Evolutionary conservation across 768 basidiomycete genomes (phyloP), one percentile per base, ranked within the genome.

Genomic region (Termitomyces sp.): DNA sequence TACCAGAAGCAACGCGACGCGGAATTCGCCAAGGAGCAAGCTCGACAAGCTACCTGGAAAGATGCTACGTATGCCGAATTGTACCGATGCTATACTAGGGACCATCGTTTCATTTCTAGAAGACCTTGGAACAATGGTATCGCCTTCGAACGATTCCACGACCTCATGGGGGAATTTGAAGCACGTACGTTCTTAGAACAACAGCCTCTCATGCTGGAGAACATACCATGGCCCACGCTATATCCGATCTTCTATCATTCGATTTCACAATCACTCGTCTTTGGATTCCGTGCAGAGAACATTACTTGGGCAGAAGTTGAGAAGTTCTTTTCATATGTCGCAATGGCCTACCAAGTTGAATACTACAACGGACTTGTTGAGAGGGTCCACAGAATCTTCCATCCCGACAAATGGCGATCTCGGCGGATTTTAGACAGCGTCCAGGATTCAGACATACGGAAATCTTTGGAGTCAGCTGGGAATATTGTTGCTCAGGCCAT

Each of bases 401-500:
- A 59, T 51, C 50, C 58, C 1, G 58, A 59, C 31, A 59, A 59
- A n/a, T 59, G 58, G 50, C 38, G 49, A 11, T 29, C 58, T 51
- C 49, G 58, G 1, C 25, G 36, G 4, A 50, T 51, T 11, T 40
- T 59, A 25, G 32, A 59, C 14, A 50, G 50, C 29, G 31, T 59
- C 57, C 68, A 66, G 60, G 82, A 83, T 60, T 78, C 77, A 38
- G 70, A 75, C 51, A 68, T 75, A 64, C 75, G 76, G 57, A 73
- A 67, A 37, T 75, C 71, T 55, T 58, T 81, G 56, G 84, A 81
- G 68, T 77, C 81, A 31, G 83, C 83, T 25, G 80, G 77, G 42
- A 87, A 79, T 61, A 82, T 76, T 34, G 85, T 85, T 2, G 77
- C 83, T 15, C 84, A 87, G 64, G 86, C 85, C 11, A 68, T 85